Conservation (phyloP, 2,329 filamentous ascomycete species). For the Fusarium continuum region DNA sequence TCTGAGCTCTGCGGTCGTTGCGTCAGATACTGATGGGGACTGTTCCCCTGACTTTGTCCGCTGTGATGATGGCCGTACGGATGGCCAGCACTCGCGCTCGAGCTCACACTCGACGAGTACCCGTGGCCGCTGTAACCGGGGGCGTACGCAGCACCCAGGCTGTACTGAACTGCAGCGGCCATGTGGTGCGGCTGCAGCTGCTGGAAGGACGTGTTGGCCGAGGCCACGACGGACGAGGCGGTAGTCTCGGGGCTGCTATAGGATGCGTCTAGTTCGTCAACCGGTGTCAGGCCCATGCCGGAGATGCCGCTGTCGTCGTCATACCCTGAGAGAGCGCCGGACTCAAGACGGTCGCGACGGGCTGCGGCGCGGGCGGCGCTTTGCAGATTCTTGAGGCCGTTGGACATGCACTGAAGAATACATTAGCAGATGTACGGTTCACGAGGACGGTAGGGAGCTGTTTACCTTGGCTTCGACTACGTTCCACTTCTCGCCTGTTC, state of each 20-base stretch:
- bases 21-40: slow-evolving; percentile 55
- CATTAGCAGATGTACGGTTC: slow-evolving; percentile 4
- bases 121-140: slow-evolving; percentile 49
- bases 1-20: slow-evolving; percentile 64
- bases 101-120: slow-evolving; percentile 65
- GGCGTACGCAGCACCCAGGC: slow-evolving; percentile 36
- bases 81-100: slow-evolving; percentile 53
- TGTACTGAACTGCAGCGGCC: slow-evolving; percentile 38
- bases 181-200: slow-evolving; percentile 42
- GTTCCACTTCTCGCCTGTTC: slow-evolving; percentile 84
- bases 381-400: slow-evolving; percentile 82
- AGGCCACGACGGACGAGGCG: slow-evolving; percentile 53
- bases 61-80: slow-evolving; percentile 43
- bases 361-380: slow-evolving; percentile 72
- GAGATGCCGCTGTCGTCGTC: slow-evolving; percentile 78
- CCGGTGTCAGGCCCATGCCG: slow-evolving; percentile 65
- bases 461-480: slow-evolving; percentile 70
- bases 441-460: not conserved
- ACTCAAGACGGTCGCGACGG: slow-evolving; percentile 70
- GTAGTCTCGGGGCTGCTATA: slow-evolving; percentile 65
- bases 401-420: slow-evolving; percentile 77
- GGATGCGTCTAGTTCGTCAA: slow-evolving; percentile 67
- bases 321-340: slow-evolving; percentile 56
- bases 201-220: slow-evolving; percentile 49
- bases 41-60: slow-evolving; percentile 50